A percentile compares a stretch with the other conserved stretches of the same genome.
These are phyloP conservation scores for Candida easanensis DNA, from an alignment of 805 yeast species.

Conservation along the genomic window DNA sequence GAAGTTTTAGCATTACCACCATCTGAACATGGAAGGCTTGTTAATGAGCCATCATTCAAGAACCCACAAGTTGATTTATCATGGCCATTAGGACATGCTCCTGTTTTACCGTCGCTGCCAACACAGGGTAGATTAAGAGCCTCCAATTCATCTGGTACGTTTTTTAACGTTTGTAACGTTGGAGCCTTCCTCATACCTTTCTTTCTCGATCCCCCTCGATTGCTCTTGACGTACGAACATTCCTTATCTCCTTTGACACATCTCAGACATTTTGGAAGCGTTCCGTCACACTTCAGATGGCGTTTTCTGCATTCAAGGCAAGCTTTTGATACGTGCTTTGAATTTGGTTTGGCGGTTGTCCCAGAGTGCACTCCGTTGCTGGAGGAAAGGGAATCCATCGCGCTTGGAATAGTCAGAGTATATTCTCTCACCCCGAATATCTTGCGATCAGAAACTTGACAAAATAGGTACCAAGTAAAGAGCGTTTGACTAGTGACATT, in stretches of 20 bases:
- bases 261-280: constrained; percentile 42
- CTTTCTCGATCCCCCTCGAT: constrained; percentile 52
- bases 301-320: constrained; percentile 50
- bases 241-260: constrained; percentile 34
- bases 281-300: constrained; percentile 51
- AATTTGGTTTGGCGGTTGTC: constrained; percentile 15
- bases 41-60: constrained; percentile 14
- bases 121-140: constrained; percentile 20
- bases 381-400: neutral
- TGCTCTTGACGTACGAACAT: constrained; percentile 49
- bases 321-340: constrained; percentile 45
- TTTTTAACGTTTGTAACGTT: constrained; percentile 4
- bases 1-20: constrained; percentile 5
- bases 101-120: constrained; percentile 8
- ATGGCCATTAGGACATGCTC: constrained; percentile 27
- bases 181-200: constrained; percentile 41
- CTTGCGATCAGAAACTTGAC: too few relatives aligned
- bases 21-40: constrained; percentile 21
- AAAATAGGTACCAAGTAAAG: too few relatives aligned
- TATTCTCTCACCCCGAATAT: too few relatives aligned
- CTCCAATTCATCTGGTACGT: constrained; percentile 4
- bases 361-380: neutral
- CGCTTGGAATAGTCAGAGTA: too few relatives aligned
- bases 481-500: too few relatives aligned
- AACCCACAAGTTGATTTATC: constrained; percentile 20